These are phyloP conservation scores for Trichomonascaceae sp. DNA, from an alignment of 1,139 yeast species.

Conservation along the genomic window DNA sequence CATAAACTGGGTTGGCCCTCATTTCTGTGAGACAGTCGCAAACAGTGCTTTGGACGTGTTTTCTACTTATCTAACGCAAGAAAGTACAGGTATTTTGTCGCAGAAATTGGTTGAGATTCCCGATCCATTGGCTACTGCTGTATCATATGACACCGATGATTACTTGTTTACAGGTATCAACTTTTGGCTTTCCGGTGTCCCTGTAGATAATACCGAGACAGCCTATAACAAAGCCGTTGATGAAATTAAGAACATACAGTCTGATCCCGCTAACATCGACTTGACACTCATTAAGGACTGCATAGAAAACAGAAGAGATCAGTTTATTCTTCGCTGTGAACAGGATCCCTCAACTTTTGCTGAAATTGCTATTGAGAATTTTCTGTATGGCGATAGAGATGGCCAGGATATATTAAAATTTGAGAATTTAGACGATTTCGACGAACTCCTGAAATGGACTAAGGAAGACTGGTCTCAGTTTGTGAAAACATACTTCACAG, in stretches of 20 bases:
- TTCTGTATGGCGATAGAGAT: slow-evolving; percentile 64
- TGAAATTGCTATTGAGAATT: slow-evolving; percentile 66
- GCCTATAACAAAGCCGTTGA: slow-evolving; percentile 47
- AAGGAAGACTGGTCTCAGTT: slow-evolving; percentile 60
- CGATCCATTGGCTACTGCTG: slow-evolving; percentile 73
- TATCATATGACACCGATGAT: slow-evolving; percentile 58
- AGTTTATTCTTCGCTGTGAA: slow-evolving; percentile 60
- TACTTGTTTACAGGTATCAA: slow-evolving; percentile 55
- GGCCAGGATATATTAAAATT: slow-evolving; percentile 54
- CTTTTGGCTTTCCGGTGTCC: slow-evolving; percentile 66
- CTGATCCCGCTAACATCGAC: slow-evolving; percentile 49
- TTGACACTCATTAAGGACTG: slow-evolving; percentile 59
- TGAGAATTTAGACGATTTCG: slow-evolving; percentile 56
- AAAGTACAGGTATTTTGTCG: slow-evolving; percentile 55
- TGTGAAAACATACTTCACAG: slow-evolving; percentile 49
- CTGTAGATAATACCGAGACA: slow-evolving; percentile 52
- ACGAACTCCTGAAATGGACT: slow-evolving; percentile 55
- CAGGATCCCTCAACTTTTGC: slow-evolving; percentile 57
- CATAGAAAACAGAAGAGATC: slow-evolving; percentile 58
- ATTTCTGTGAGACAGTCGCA: slow-evolving; percentile 43
- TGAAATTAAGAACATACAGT: slow-evolving; percentile 46
- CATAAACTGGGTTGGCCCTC: slow-evolving; percentile 82
- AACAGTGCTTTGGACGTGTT: slow-evolving; percentile 67
- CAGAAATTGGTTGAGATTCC: slow-evolving; percentile 72
- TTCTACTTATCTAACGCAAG: slow-evolving; percentile 68